These are phyloP conservation scores for Paecilomyces sp. DNA, from an alignment of 2,329 filamentous ascomycete genomes.

Conservation along the genomic window DNA sequence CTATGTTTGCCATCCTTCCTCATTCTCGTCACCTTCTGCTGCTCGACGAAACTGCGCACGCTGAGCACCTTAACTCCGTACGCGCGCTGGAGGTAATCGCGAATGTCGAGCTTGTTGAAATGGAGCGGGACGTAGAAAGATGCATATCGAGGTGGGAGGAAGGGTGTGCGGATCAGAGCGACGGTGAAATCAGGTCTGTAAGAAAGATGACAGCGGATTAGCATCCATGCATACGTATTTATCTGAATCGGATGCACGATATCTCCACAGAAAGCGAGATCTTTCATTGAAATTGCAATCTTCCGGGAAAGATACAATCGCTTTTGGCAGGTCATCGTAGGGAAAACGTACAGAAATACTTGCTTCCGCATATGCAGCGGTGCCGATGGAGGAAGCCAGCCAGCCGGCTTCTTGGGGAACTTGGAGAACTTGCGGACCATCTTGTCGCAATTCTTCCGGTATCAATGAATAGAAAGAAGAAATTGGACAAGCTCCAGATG, in stretches of 20 bases:
- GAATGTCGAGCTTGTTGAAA: constrained; percentile 93
- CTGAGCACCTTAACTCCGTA: constrained; percentile 68
- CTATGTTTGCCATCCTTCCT: constrained; percentile 27
- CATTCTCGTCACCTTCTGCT: constrained; percentile 52
- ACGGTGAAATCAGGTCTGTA: constrained; percentile 73
- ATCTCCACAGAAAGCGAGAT: not conserved
- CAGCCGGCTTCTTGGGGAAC: constrained; percentile 18
- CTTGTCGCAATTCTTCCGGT: constrained; percentile 5
- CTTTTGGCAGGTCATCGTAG: not conserved
- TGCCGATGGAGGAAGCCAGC: constrained; percentile 16
- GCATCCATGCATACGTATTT: not conserved
- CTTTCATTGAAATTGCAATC: not conserved
- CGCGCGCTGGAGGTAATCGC: constrained; percentile 84
- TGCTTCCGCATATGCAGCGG: constrained; percentile 29
- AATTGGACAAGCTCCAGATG: not conserved
- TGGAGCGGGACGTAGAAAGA: constrained; percentile 84
- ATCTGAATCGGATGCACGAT: not conserved
- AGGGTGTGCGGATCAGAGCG: constrained; percentile 66
- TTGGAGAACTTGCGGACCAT: constrained; percentile 25
- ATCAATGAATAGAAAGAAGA: not conserved
- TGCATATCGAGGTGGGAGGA: constrained; percentile 71
- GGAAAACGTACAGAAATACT: constrained; percentile 50
- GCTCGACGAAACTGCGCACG: constrained; percentile 74
- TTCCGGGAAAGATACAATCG: not conserved
- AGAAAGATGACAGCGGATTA: constrained; percentile 1